These are phyloP conservation scores for Diversispora epigaea DNA, from an alignment of 192 early-diverging fungal species.

Conservation along the genomic window DNA sequence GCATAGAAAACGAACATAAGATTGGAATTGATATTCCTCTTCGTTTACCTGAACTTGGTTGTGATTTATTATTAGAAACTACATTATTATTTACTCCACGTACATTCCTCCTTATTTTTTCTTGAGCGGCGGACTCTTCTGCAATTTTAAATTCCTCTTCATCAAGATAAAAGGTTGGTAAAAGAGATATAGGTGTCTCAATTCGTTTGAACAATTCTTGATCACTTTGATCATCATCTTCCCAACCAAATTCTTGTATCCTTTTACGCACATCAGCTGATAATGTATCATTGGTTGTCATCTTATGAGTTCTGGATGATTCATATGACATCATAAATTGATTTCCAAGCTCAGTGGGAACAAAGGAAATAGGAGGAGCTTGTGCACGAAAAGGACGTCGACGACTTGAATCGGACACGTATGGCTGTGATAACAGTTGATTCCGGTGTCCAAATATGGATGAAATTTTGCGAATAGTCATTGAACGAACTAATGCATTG, in stretches of 20 bases:
- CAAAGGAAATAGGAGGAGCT: conserved; percentile 51
- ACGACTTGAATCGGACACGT: conserved; percentile 47
- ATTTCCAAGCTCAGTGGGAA: conserved; percentile 53
- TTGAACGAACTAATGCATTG: conserved; percentile 20
- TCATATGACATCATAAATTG: conserved; percentile 55
- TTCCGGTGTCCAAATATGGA: conserved; percentile 50
- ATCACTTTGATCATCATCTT: conserved; percentile 50
- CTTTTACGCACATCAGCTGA: conserved; percentile 50
- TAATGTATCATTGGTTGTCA: conserved; percentile 50
- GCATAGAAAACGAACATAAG: conserved; percentile 45
- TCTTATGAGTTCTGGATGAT: conserved; percentile 48
- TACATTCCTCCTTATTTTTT: conserved; percentile 12
- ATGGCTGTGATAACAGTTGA: conserved; percentile 47
- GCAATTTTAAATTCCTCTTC: conserved; percentile 39
- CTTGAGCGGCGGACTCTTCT: conserved; percentile 27
- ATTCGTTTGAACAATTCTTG: conserved; percentile 44
- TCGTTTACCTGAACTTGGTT: conserved; percentile 27
- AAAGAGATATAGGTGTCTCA: conserved; percentile 48
- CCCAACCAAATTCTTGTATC: conserved; percentile 56
- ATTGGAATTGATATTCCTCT: conserved; percentile 44
- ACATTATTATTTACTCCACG: neutral
- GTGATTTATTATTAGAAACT: neutral
- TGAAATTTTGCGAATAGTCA: conserved; percentile 45
- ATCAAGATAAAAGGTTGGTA: conserved; percentile 53
- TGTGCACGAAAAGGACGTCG: conserved; percentile 49